A percentile compares a stretch with the other conserved stretches of the same genome.
Conservation (phyloP, 73 alveolate genomes). For the Tetrahymena malaccensis region DNA sequence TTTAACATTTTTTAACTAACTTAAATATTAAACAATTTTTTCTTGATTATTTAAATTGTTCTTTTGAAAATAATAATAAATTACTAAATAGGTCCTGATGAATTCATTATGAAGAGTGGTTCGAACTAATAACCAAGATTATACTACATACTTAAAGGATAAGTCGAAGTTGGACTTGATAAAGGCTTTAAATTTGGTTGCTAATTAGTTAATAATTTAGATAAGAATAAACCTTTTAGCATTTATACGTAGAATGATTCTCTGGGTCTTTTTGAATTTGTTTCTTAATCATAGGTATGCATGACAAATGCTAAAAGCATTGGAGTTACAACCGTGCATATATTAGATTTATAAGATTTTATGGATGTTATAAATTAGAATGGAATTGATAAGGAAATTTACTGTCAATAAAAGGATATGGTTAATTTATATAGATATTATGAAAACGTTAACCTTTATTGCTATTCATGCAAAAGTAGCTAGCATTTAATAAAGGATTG, state of each 20-base stretch:
- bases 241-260: background rate
- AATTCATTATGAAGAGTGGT: background rate
- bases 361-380: background rate
- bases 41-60: too few relatives aligned
- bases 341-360: background rate
- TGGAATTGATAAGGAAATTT: background rate
- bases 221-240: background rate
- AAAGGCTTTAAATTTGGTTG: background rate
- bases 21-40: too few relatives aligned
- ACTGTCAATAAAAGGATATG: background rate
- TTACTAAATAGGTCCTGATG: background rate
- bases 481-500: background rate
- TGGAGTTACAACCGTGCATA: background rate
- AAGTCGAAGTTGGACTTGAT: background rate
- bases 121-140: background rate
- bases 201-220: background rate
- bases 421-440: background rate
- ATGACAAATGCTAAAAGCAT: background rate
- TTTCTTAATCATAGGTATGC: background rate
- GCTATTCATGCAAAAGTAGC: background rate
- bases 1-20: too few relatives aligned
- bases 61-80: background rate
- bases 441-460: background rate
- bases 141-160: background rate
- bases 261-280: background rate